Evolutionary conservation across 768 basidiomycete species (phyloP), one percentile per base, ranked within the genome.

Genomic region (Xerocomus spinulosus): DNA sequence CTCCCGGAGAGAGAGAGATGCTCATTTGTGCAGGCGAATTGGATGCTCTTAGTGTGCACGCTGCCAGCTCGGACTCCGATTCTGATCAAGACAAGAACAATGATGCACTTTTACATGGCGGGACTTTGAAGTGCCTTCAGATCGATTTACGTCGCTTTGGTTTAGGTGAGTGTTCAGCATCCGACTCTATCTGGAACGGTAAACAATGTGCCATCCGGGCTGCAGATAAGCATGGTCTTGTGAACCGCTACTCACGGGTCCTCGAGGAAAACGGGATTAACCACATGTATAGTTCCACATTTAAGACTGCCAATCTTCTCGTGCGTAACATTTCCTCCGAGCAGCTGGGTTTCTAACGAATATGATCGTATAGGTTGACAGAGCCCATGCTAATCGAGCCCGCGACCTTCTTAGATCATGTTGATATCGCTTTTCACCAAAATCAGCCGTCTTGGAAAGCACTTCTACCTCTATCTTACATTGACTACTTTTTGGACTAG

Each of bases 221-320:
- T 45, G 10, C 57, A 84, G 88, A 90, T 60, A 87, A 86, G 57
- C 76, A 86, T 53, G 88, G 88, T 28, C 73, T 91, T 8, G 85
- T 89, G 39, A 86, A 80, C 62, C 79, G 81, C 32, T 87, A 87
- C 60, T 87, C 87, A 18, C 78, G 78, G 8, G 77, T 87, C 18
- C 76, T 90, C 12, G 83, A 85, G 48, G 74, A 79, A 54, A 83
- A 83, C 56, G 78, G 79, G 10, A 83, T 91, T 61, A 86, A 88
- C 67, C 85, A 88, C 60, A 84, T 90, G 79, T 90, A 89, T 61
- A 85, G 82, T 48, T 87, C 85, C 36, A 88, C 87, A n/a, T 84
- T 81, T 62, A 86, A 86, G 68, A 85, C 84, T 6, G 87, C 87
- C 47, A 90, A 91, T 65, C 65, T 91, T 26, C 70, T 89, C 56